These are phyloP conservation scores for Hyphopichia wangnamkhiaoensis DNA, from an alignment of 1,139 yeast genomes.

Conservation along the genomic window DNA sequence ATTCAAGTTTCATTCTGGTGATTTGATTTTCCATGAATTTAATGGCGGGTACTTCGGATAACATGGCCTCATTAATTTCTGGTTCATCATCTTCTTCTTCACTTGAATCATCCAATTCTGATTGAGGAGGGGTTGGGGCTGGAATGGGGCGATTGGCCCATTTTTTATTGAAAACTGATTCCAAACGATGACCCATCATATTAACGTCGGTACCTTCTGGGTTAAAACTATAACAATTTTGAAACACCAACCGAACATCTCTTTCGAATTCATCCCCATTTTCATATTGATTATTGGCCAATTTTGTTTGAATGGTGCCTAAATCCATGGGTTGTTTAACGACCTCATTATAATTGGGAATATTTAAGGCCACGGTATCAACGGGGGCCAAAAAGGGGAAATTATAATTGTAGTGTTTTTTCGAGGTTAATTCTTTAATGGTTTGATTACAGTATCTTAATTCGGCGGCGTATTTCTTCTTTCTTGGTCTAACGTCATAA, in stretches of 20 bases:
- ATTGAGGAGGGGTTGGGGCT: constrained; percentile 50
- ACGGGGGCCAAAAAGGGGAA: constrained; percentile 94
- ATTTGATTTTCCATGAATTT: constrained; percentile 85
- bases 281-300: constrained; percentile 84
- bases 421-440: constrained; percentile 76
- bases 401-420: constrained; percentile 80
- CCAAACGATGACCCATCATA: constrained; percentile 91
- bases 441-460: constrained; percentile 83
- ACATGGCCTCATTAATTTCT: constrained; percentile 70
- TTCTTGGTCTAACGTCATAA: constrained; percentile 85
- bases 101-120: constrained; percentile 34
- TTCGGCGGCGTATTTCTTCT: constrained; percentile 90
- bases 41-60: constrained; percentile 81
- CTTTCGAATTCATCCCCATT: constrained; percentile 83
- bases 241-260: constrained; percentile 80
- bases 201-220: constrained; percentile 97
- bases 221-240: constrained; percentile 87
- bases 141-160: constrained; percentile 91
- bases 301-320: constrained; percentile 77
- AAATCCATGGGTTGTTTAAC: constrained; percentile 95
- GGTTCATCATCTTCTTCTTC: constrained; percentile 62
- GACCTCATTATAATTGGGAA: constrained; percentile 84
- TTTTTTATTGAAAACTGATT: constrained; percentile 78
- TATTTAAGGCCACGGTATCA: constrained; percentile 89
- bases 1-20: constrained; percentile 80